Evolutionary conservation across 495 filamentous ascomycete species (phyloP), one percentile per base, ranked within the genome.

Genomic region (Aspergillus conjunctus): DNA sequence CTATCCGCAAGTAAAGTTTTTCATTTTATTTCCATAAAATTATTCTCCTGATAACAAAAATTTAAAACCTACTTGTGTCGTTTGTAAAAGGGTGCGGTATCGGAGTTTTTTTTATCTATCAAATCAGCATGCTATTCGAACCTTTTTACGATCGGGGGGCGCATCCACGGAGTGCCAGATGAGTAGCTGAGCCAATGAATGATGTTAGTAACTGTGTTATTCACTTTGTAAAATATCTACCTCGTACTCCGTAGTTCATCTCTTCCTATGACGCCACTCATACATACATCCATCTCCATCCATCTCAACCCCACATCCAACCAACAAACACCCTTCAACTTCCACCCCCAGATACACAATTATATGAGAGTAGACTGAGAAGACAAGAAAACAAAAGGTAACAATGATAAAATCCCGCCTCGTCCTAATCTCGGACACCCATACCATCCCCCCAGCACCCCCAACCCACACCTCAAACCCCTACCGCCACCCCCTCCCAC

Each of bases 1-100:
- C 90, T 77, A 89, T 98, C 79, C 88, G 93, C 87, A 97, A 94
- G 87, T 98, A 97, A 85, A 66, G 61, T 56, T 61, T 68, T 55
- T 69, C 58, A 63, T 57, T 67, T 67, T 73, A 72, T 62, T 58
- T 43, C 18, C 31, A 20, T 51, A 45, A 56, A 56, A 45, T 52
- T 52, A 58, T 62, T 53, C 50, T 17, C 37, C 11, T 11, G 37
- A 41, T 41, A 41, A 41, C 37, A 41, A 41, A 26, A 52, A 43
- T 59, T 48, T 53, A 49, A 52, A 59, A 49, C 57, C 58, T 60
- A 48, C 39, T 45, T 60, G 26, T 60, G 51, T 60, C 58, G 53
- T 41, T 26, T 75, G 71, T 69, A 73, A 63, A 70, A 71, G 69
- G 75, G 56, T 51, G 69, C 70, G 73, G 71, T 71, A 71, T 77